Evolutionary conservation across 139 green algal species (phyloP).

Genomic region (Chara braunii): DNA sequence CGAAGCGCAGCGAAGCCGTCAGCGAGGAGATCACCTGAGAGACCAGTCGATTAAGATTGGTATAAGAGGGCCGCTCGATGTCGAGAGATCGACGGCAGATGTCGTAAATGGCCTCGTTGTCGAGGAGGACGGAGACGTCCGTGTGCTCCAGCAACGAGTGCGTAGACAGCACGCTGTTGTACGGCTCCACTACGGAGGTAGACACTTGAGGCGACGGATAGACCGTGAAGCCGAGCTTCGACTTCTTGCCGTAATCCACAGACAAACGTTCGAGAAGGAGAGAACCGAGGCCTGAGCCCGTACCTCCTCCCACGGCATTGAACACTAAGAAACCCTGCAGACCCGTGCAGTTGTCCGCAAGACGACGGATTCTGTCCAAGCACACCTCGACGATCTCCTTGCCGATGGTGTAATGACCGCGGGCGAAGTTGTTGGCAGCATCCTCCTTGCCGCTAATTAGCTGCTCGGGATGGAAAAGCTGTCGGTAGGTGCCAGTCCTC

Average conservation of each 20-base stretch:
- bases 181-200: constrained; percentile 55
- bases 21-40: constrained; percentile 56
- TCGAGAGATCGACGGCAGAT: constrained; percentile 54
- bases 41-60: constrained; percentile 54
- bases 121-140: constrained; percentile 52
- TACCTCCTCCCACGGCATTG: constrained; percentile 55
- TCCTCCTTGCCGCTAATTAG: constrained; percentile 57
- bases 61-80: constrained; percentile 58
- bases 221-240: constrained; percentile 80
- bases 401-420: constrained; percentile 55
- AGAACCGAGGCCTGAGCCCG: constrained; percentile 54
- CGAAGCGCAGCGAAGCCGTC: constrained; percentile 54
- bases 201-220: constrained; percentile 55
- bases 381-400: constrained; percentile 57
- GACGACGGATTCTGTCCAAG: constrained; percentile 53
- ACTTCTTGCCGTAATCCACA: constrained; percentile 99
- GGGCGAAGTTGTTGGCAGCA: constrained; percentile 56
- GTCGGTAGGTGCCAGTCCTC: constrained; percentile 52
- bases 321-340: constrained; percentile 57
- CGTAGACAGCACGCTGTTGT: constrained; percentile 56
- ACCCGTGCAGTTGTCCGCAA: constrained; percentile 55
- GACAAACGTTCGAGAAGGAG: constrained; percentile 60
- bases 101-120: constrained; percentile 57
- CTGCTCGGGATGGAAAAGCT: constrained; percentile 61
- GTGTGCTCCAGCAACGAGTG: constrained; percentile 56